Evolutionary conservation across 805 yeast genomes (phyloP), one percentile per base, ranked within the genome.

Genomic region (Candida michaelii): DNA sequence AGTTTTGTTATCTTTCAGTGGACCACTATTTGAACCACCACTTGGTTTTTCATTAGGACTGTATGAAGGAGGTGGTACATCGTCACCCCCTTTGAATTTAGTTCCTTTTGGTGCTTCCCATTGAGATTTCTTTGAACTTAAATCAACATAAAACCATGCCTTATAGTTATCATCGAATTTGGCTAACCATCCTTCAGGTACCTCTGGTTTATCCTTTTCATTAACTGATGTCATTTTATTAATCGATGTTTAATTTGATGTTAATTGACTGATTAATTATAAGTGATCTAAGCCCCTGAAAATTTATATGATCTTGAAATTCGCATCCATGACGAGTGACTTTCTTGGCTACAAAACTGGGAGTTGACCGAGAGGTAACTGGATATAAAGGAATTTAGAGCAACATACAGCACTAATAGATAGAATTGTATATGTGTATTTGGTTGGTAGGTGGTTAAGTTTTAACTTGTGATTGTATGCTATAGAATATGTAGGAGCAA

Each of bases 61-160:
- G 17, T 38, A 37, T 55, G 58, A 61, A n/a, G 73, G 63, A 7
- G 83, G 82, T 2, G 71, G 69, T 2, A 55, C 61, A 7, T 53
- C 63, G 3, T 45, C 53, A 8, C 47, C 43, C 3, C 16, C 34
- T 14, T 27, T 37, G 58, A 76, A 75, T 1, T 51, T 58, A 0
- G 87, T 78, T 1, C 62, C 60, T 25, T 27, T 45, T 12, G 97
- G 97, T 11, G 82, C 79, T 40, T 87, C 96, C 98, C 98, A 91
- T 62, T 89, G 97, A 0, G 96, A 87, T 51, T 79, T 69, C 46
- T 85, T 83, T 11, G 87, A 77, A 12, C 71, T 55, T 49, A 85
- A 65, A 53, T 89, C 72, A n/a, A 91, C 96, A 55, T 82, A 91
- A 61, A 82, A 91, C 82, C 83, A 88, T 1, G 85, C 79, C 38